phyloP scores from a whole-genome alignment of 495 filamentous ascomycete genomes.

The Mycothermus thermophilus region DNA sequence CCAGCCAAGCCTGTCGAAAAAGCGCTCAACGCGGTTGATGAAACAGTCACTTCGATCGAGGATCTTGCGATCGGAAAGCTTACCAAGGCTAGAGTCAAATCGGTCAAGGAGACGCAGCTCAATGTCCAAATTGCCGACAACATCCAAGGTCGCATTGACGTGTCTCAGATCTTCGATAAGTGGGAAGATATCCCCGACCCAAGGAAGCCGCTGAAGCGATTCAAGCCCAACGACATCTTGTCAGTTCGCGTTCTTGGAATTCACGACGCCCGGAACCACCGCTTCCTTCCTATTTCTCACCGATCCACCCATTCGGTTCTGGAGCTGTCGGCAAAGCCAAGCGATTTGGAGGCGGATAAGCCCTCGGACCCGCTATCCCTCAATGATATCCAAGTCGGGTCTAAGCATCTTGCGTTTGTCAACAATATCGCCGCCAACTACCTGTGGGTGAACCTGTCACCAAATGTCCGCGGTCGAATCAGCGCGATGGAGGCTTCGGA shows the following conservation, averaged over 20 bases:
- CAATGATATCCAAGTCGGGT: constrained; percentile 58
- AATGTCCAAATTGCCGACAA: constrained; percentile 85
- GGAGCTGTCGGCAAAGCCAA: constrained; percentile 76
- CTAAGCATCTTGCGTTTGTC: constrained; percentile 63
- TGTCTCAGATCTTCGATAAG: constrained; percentile 74
- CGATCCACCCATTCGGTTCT: constrained; percentile 66
- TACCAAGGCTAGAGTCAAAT: constrained; percentile 63
- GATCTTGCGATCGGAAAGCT: constrained; percentile 62
- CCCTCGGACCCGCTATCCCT: constrained; percentile 45
- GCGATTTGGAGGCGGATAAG: constrained; percentile 37
- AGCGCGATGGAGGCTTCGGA: constrained; percentile 71
- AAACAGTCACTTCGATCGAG: constrained; percentile 44
- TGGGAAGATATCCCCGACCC: constrained; percentile 76
- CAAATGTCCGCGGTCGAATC: constrained; percentile 78
- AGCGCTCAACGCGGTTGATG: constrained; percentile 52
- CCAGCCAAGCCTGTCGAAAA: constrained; percentile 11
- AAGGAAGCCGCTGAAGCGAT: constrained; percentile 60
- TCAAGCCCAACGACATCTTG: constrained; percentile 55
- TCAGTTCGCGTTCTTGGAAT: constrained; percentile 68
- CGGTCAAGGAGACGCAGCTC: constrained; percentile 76
- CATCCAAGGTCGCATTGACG: constrained; percentile 78
- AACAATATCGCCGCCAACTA: constrained; percentile 70
- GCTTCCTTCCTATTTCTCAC: constrained; percentile 84
- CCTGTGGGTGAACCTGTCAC: constrained; percentile 80
- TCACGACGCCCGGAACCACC: constrained; percentile 79